Conservation (phyloP, 2,329 filamentous ascomycete genomes). For the Colletotrichum phormii region DNA sequence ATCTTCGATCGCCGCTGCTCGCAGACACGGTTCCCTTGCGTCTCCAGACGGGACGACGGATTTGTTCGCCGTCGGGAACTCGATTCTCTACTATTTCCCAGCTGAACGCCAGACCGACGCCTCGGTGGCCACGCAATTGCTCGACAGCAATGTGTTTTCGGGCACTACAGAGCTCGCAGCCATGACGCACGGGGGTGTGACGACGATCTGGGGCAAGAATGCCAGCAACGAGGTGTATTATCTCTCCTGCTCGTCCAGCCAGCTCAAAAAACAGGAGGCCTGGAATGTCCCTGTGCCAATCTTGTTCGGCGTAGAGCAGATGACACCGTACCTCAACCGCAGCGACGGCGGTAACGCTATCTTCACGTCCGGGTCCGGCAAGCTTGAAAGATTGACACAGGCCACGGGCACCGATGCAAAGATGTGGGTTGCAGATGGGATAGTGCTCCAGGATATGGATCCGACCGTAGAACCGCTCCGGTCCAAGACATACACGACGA, state of each 20-base stretch:
- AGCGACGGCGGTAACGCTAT: neutral
- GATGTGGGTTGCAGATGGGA: neutral
- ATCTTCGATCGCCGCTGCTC: neutral
- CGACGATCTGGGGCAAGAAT: neutral
- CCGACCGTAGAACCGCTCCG: neutral
- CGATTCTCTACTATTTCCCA: neutral
- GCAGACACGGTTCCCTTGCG: accelerated
- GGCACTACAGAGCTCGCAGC: neutral
- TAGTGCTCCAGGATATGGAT: neutral
- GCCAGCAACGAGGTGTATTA: neutral
- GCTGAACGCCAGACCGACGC: neutral
- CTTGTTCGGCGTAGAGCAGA: neutral
- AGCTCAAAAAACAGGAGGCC: accelerated
- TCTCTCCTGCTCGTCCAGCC: neutral
- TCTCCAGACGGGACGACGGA: neutral
- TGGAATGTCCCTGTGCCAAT: neutral
- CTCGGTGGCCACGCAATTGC: neutral
- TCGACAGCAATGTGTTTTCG: accelerated
- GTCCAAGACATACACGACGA: neutral
- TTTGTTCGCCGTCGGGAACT: neutral
- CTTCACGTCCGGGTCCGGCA: neutral
- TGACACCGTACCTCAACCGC: neutral
- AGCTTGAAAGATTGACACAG: neutral
- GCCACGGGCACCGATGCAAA: neutral
- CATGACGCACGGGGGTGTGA: neutral